These are phyloP conservation scores for Suillus spraguei DNA, from an alignment of 768 basidiomycete genomes.

Conservation along the genomic window DNA sequence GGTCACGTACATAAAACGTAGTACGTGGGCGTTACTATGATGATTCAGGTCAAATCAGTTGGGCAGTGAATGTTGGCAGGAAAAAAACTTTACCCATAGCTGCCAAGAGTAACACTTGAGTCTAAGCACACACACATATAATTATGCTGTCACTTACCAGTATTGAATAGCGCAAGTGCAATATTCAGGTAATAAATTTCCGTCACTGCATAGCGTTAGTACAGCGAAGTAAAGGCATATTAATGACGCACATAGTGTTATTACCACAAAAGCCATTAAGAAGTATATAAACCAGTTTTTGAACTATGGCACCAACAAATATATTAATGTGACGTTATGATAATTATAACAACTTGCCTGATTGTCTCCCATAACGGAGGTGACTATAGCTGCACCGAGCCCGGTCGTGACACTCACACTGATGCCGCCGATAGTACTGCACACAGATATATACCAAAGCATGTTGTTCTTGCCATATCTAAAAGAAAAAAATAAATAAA, in stretches of 20 bases:
- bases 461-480: constrained; percentile 90
- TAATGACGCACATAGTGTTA: constrained; percentile 61
- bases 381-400: constrained; percentile 88
- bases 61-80: constrained; percentile 4
- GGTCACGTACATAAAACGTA: constrained; percentile 73
- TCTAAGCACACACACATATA: constrained; percentile 1
- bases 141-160: constrained; percentile 49
- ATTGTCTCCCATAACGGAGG: constrained; percentile 72
- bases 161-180: constrained; percentile 94
- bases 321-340: not conserved
- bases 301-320: constrained; percentile 53
- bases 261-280: constrained; percentile 75
- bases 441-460: constrained; percentile 94
- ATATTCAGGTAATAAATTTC: constrained; percentile 97
- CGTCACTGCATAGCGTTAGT: constrained; percentile 51
- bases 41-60: constrained; percentile 24
- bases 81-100: constrained; percentile 60
- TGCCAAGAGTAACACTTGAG: constrained; percentile 25
- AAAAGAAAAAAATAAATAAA: constrained; percentile 12
- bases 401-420: constrained; percentile 95
- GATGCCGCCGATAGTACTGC: constrained; percentile 95
- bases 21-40: constrained; percentile 80
- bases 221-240: not conserved
- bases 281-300: constrained; percentile 93
- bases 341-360: constrained; percentile 51